These are phyloP conservation scores for Globisporangium sylvaticum DNA, from an alignment of 352 stramenopile genomes.

Conservation along the genomic window DNA sequence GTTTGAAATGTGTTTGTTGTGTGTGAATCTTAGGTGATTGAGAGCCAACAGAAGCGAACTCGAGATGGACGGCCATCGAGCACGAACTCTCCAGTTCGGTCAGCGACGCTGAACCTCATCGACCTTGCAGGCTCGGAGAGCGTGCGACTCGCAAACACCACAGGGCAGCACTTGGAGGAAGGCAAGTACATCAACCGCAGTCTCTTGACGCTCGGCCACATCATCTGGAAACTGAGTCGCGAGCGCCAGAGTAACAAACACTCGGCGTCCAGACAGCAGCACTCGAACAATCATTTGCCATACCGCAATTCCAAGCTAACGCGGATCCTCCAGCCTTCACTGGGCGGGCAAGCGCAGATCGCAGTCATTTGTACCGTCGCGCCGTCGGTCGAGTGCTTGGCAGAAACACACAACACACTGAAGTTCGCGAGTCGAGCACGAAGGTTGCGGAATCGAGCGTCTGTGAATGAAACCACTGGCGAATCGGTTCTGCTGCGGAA, in stretches of 20 bases:
- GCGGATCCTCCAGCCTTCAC: slow-evolving; percentile 94
- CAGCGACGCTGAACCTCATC: slow-evolving; percentile 88
- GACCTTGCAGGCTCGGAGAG: slow-evolving; percentile 89
- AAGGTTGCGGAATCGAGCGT: slow-evolving; percentile 89
- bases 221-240: slow-evolving; percentile 92
- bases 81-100: slow-evolving; percentile 35
- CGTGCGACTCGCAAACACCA: slow-evolving; percentile 77
- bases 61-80: slow-evolving; percentile 14
- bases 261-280: slow-evolving; percentile 7
- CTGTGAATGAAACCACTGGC: slow-evolving; percentile 85
- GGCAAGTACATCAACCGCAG: slow-evolving; percentile 90
- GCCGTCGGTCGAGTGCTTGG: slow-evolving; percentile 90
- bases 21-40: slow-evolving; percentile 55
- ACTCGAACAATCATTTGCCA: slow-evolving; percentile 79
- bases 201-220: slow-evolving; percentile 90
- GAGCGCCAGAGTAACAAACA: slow-evolving; percentile 26
- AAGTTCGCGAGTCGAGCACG: slow-evolving; percentile 95
- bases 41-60: slow-evolving; percentile 58
- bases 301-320: slow-evolving; percentile 99
- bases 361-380: slow-evolving; percentile 96
- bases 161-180: slow-evolving; percentile 74
- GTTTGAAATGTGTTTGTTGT: slow-evolving; percentile 41
- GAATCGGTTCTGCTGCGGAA: slow-evolving; percentile 65
- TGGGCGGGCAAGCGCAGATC: slow-evolving; percentile 95
- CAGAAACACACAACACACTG: slow-evolving; percentile 94